Evolutionary conservation across 176 grass and related monocot genomes (phyloP), one percentile per base, ranked within the genome.

Genomic region (Zizania latifolia): DNA sequence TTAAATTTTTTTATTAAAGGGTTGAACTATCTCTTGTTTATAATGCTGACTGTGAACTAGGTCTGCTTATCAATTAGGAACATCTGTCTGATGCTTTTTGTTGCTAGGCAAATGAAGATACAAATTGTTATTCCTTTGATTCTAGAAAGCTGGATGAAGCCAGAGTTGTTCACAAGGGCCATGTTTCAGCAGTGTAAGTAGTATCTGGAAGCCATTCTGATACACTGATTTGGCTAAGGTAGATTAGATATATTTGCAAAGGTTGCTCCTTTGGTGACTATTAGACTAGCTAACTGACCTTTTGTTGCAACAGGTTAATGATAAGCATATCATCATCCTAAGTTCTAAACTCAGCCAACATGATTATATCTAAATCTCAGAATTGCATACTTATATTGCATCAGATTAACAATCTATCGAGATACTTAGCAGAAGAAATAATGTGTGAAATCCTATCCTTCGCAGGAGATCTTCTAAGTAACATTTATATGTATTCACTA

Each of bases 131-230:
- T 28, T 94, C 88, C 54, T 99, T 92, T 81, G 95, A 99, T 86
- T 53, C 71, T 84, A 99, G 95, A 85, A 90, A 74, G 84, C 63
- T 99, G 26, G 83, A 90, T 66, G 95, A 99, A 78, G 95, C 95
- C 16, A 99, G 88, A 83, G 59, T 94, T 70, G 95, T 94, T 75
- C 95, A 99, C 75, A 99, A 88, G 60, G 95, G 93, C 41, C 91
- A 99, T 87, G 95, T 99, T 85, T 99, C 95, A 80, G 91, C 95
- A 65, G 89, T 99, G 91, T 98, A 83, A 92, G 95, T 94, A 62
- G 60, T 69, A 79, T 22, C 78, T 59, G 43, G 32, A 24, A 34
- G 54, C 12, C 70, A 3, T 12, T 46, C 9, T 71, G n/a, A 21
- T 87, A 7, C 83, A 14, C 32, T 19, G 10, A 9, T 58, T 62